phyloP scores from a whole-genome alignment of 805 yeast species.

The Suhomyces faveliae region DNA sequence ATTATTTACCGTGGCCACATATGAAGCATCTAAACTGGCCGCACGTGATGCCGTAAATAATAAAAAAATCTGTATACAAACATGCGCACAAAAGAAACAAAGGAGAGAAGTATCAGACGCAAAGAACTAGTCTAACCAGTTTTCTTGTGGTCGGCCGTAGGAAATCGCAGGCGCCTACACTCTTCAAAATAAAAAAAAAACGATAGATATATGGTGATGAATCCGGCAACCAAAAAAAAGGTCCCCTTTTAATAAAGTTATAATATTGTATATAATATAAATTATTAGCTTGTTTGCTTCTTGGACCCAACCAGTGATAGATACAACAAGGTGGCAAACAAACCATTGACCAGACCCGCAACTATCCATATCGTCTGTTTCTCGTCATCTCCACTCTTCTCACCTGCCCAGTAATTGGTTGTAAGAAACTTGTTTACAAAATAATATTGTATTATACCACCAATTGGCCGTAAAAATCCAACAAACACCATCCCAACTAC shows the following conservation, averaged over 20 bases:
- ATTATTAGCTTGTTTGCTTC: not conserved
- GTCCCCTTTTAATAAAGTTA: not conserved
- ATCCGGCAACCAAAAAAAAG: not conserved
- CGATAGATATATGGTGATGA: conserved; percentile 1
- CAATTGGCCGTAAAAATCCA: not conserved
- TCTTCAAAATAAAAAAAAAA: not conserved
- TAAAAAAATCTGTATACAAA: conserved; percentile 1
- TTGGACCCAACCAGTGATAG: not conserved
- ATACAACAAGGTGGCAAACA: not conserved
- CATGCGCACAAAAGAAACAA: conserved; percentile 6
- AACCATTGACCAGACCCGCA: not conserved
- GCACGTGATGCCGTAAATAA: conserved; percentile 1
- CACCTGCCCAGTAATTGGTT: not conserved
- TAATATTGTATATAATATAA: not conserved
- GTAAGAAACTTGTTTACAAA: not conserved
- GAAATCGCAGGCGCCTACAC: not conserved
- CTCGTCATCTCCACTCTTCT: not conserved
- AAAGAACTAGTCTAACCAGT: conserved; percentile 6
- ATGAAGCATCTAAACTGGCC: not conserved
- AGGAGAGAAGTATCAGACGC: conserved; percentile 4
- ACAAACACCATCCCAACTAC: not conserved
- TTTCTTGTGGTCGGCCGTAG: conserved; percentile 2
- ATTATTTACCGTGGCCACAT: not conserved
- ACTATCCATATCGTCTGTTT: not conserved
- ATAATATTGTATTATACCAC: not conserved